These are phyloP conservation scores for Mycogone perniciosa DNA, from an alignment of 2,329 filamentous ascomycete species.

Conservation along the genomic window DNA sequence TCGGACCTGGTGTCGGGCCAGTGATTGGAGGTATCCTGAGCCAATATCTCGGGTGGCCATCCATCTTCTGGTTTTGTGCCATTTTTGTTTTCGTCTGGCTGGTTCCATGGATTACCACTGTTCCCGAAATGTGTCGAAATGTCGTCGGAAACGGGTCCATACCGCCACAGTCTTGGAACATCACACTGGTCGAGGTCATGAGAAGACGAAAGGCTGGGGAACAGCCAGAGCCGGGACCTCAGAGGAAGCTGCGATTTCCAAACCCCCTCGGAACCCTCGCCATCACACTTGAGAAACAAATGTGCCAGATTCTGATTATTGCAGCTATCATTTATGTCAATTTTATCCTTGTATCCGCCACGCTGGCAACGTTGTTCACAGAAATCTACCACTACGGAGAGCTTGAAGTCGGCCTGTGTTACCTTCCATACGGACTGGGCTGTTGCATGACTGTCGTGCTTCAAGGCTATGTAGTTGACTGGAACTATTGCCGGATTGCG, in stretches of 20 bases:
- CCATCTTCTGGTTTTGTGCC: slow-evolving; percentile 63
- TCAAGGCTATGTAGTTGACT: slow-evolving; percentile 55
- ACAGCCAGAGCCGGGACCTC: slow-evolving; percentile 28
- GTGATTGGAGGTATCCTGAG: slow-evolving; percentile 59
- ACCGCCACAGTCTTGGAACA: slow-evolving; percentile 51
- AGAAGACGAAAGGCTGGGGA: slow-evolving; percentile 28
- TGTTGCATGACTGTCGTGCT: slow-evolving; percentile 42
- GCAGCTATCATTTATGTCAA: slow-evolving; percentile 50
- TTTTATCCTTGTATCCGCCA: slow-evolving; percentile 49
- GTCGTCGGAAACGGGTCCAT: slow-evolving; percentile 59
- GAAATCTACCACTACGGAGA: slow-evolving; percentile 46
- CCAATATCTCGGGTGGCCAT: slow-evolving; percentile 59
- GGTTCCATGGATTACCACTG: slow-evolving; percentile 46
- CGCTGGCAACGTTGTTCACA: slow-evolving; percentile 45
- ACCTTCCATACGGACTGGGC: slow-evolving; percentile 47
- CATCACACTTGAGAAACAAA: slow-evolving; percentile 52
- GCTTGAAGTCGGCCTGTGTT: slow-evolving; percentile 48
- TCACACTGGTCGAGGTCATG: slow-evolving; percentile 47
- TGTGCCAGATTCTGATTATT: slow-evolving; percentile 46
- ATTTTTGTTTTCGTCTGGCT: slow-evolving; percentile 48
- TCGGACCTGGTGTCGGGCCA: slow-evolving; percentile 51
- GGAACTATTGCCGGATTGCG: slow-evolving; percentile 67
- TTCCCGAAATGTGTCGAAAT: slow-evolving; percentile 54
- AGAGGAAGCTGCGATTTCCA: slow-evolving; percentile 43
- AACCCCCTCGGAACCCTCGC: slow-evolving; percentile 51